Evolutionary conservation across 2,329 filamentous ascomycete genomes (phyloP), one percentile per base, ranked within the genome.

Genomic region (Colletotrichum somersetense): DNA sequence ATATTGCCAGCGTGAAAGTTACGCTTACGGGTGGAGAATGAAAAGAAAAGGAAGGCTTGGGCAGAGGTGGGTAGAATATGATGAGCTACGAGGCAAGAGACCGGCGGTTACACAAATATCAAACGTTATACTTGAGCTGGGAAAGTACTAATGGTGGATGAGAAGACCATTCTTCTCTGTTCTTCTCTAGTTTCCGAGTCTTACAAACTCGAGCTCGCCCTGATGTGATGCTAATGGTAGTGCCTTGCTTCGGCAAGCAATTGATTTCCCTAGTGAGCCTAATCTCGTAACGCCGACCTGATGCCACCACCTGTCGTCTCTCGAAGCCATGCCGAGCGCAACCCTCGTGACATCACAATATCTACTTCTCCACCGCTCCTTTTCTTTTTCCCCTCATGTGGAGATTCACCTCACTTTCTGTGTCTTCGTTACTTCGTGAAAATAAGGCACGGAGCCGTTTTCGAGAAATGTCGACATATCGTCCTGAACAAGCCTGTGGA

Each of bases 221-320:
- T 52, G 16, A 50, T 52, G 6, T 55, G 44, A 68, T 68, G 59
- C 69, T 55, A 53, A 61, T 68, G 40, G 48, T 66, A 46, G 46
- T 59, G 59, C 66, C 66, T 63, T 46, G 50, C 55, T n/a, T 65
- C 46, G 61, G 61, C 48, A 59, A 46, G 42, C 52, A 64, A 57
- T 61, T 35, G 38, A 30, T 44, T 55, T 56, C 55, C 59, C 59
- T 42, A 30, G 18, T 72, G 61, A 69, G 64, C 66, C 66, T 65
- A 33, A 59, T 70, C 66, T 65, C 66, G 55, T 72, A 72, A 72
- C 70, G 70, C 70, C 70, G n/a, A 46, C 61, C 59, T 70, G 23
- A 72, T 70, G 70, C 66, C 55, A 57, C 70, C 55, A 62, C 53
- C 26, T 40, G 23, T 38, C 48, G n/a, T 66, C 53, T 40, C 56